Base-by-base conservation (phyloP, 805 yeast genomes). In the Teunomyces aglyptinius region DNA sequence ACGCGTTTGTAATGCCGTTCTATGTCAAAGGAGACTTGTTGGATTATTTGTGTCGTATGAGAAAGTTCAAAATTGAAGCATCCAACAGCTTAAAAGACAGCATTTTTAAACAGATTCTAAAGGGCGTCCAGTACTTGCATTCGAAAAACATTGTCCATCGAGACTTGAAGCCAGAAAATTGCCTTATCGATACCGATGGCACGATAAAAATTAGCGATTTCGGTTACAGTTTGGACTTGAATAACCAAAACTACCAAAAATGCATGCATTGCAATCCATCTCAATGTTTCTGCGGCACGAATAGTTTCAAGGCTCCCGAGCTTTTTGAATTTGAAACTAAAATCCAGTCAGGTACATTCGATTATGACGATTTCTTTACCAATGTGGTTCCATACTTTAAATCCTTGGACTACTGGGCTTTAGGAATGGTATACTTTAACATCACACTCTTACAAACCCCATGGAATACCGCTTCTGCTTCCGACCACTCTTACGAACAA, bases 271-370 rank as follows among this genome's bases (percentile, higher is more conserved):
- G 35, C 3, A 42, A 43, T 16, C 51, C 60, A 5, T 44, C 46
- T n/a, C 59, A 57, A 24, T 45, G 73, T 10, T 61, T 54, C 38
- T 61, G 76, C 50, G 85, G 85, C 2, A 80, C 85, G 1, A 67
- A 67, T 19, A 72, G 80, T 5, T 80, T 77, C 60, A 80, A 77
- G 53, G 76, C 83, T 0, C 85, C 85, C 0, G 84, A 80, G 53
- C 49, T 78, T 26, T 74, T 62, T 49, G 39, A 54, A 28, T 27
- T 54, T 15, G 71, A 67, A 42, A 44, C 41, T 2, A 49, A 51
- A 6, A 42, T 55, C 6, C 43, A 50, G 6, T 52, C 38, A 20
- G 16, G 27, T 24, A 5, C 38, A 6, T 20, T 43, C 19, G 35
- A 32, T 47, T 38, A 16, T 18, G 45, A 44, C 6, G 26, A 32